Conservation (phyloP, 345 rosid species). For the Cochlearia excelsa region DNA sequence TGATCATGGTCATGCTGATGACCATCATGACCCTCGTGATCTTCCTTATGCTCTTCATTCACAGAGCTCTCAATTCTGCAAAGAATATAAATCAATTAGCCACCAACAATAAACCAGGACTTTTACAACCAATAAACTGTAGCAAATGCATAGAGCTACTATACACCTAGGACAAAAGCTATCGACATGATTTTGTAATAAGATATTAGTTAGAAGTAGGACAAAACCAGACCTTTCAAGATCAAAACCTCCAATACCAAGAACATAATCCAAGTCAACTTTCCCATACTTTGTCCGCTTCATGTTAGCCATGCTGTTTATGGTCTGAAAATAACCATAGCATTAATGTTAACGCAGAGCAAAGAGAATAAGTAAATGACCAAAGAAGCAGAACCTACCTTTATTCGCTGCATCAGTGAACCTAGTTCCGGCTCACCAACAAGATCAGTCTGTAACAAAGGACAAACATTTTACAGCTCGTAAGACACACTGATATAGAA, state of each 20-base stretch:
- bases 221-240: slow-evolving; percentile 62
- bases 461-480: slow-evolving; percentile 7
- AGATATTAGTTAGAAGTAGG: background rate
- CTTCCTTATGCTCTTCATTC: slow-evolving; percentile 52
- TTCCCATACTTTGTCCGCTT: slow-evolving; percentile 81
- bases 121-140: background rate
- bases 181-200: slow-evolving; percentile 12
- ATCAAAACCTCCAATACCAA: slow-evolving; percentile 97
- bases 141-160: slow-evolving; percentile 12
- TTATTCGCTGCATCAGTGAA: slow-evolving; percentile 66
- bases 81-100: background rate
- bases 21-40: slow-evolving; percentile 43
- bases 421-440: slow-evolving; percentile 60
- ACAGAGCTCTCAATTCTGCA: slow-evolving; percentile 79
- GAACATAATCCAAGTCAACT: slow-evolving; percentile 94
- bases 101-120: slow-evolving; percentile 15
- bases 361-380: slow-evolving; percentile 2
- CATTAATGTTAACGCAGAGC: slow-evolving; percentile 2
- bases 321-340: slow-evolving; percentile 45
- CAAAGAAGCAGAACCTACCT: slow-evolving; percentile 40
- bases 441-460: slow-evolving; percentile 67
- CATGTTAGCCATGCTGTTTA: slow-evolving; percentile 73
- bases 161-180: slow-evolving; percentile 3
- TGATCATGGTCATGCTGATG: slow-evolving; percentile 51
- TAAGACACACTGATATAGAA: background rate